Evolutionary conservation across 768 basidiomycete genomes (phyloP), one percentile per base, ranked within the genome.

Genomic region (Chalciporus chontae): DNA sequence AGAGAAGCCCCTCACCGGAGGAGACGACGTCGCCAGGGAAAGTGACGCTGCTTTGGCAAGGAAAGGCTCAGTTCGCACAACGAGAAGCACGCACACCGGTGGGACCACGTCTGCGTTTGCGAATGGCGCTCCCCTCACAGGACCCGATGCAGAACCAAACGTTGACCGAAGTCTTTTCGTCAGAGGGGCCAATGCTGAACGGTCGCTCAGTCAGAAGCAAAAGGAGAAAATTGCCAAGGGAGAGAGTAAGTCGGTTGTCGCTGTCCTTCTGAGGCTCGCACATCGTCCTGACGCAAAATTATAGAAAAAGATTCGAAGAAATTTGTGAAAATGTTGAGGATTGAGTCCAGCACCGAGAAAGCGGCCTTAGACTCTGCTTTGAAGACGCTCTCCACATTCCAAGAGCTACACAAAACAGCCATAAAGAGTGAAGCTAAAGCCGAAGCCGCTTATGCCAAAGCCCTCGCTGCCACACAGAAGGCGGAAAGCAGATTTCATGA

Each of bases 291-390:
- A 57, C 23, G 17, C 24, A 8, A 17, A 19, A 29, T 3, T 26
- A 2, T 54, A 87, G 85, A 67, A 44, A 80, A 77, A 56, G 80
- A 87, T 41, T 76, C 77, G 7, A 81, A 78, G 57, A 74, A 71
- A 34, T 69, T 90, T 31, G 78, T 83, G 7, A 90, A 81, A 61
- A 77, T 92, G 31, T 80, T 91, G 58, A 83, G 78, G 65, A 67
- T 73, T 1, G 90, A 90, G 66, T 84, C 76, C 1, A 83, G 81
- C 60, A 73, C 78, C 1, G 87, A 90, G 66, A 81, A 81, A 62
- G 71, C 77, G 52, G 76, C 85, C 0, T 66, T 93, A 18, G 67
- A 71, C 18, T 70, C 78, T 5, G 80, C 84, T 4, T 74, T 90
- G 56, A 76, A 74, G 47, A 84, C 86, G 53, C 79, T 91, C 18